Base-by-base conservation (phyloP, 1,284 basidiomycete genomes). In the Ustilago esculenta region DNA sequence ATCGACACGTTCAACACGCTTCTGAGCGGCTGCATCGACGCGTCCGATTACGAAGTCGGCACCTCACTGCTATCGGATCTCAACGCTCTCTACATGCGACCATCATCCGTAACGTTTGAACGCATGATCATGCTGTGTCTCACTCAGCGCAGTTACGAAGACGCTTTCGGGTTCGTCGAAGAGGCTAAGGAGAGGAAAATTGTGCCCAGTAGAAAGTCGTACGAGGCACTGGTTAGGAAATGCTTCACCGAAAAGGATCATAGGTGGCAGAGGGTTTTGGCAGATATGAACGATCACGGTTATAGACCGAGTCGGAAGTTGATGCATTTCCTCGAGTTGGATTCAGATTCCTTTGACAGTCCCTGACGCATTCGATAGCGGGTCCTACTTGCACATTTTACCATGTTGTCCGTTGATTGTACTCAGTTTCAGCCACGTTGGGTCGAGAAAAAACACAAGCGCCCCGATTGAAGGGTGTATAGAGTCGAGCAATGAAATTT, bases 131-230 rank as follows among this genome's bases (percentile, higher is more conserved):
- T 75, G 14, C 46, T 77, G 20, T 58, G 66, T 45, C 30, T 76
- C 17, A 57, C 54, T 20, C 68, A 77, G 33, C 15, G 25, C 17
- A 41, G 39, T 17, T 79, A 76, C 57, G 72, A 77, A 9, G 63
- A 67, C 17, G 75, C 75, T 0, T 79, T 77, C 32, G 52, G 42
- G 0, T 59, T 74, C 30, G 59, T 79, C 29, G 72, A 79, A 34
- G 60, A 74, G 39, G 59, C 67, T 29, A 77, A 79, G 39, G 32
- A 43, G 2, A 56, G 58, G 7, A 42, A 20, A 2, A 32, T 74
- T 6, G 33, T 44, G 0, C 77, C 77, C 0, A 73, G 71, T 35
- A 45, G 65, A 4, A 65, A 67, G 39, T 69, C 54, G 23, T 79
- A 77, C 48, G 73, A 73, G 18, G 58, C 65, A 6, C 37, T 79